Evolutionary conservation across 176 grass and related monocot genomes (phyloP).

Genomic region (Leersia perrieri): DNA sequence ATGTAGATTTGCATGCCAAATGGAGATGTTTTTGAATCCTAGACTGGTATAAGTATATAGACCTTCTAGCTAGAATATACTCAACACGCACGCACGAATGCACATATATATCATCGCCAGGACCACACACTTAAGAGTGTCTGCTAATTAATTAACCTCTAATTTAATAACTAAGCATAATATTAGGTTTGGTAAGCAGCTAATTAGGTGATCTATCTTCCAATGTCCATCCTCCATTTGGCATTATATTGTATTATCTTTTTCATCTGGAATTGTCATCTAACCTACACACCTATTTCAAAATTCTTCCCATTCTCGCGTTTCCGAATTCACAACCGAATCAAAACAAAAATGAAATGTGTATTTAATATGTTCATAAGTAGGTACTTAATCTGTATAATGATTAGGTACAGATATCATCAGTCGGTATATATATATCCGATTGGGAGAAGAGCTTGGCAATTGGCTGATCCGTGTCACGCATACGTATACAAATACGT

Average conservation of each 20-base stretch:
- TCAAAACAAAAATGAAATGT: not conserved
- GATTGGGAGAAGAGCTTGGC: not conserved
- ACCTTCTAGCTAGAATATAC: conserved; percentile 24
- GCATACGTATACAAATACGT: not conserved
- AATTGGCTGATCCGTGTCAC: not conserved
- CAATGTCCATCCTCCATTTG: not conserved
- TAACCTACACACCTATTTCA: not conserved
- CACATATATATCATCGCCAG: not conserved
- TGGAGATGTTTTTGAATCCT: not conserved
- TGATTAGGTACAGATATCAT: not conserved
- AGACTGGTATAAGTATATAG: conserved; percentile 1
- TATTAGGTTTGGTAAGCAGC: not conserved
- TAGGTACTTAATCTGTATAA: not conserved
- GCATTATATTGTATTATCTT: not conserved
- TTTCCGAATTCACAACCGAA: not conserved
- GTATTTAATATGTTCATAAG: not conserved
- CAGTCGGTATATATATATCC: too few species aligned
- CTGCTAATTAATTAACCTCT: not conserved
- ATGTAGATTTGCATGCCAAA: not conserved
- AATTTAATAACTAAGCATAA: not conserved
- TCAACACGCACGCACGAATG: not conserved
- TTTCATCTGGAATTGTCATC: not conserved
- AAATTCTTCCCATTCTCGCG: too few species aligned
- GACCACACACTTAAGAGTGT: not conserved
- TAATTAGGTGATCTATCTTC: conserved; percentile 5